These are phyloP conservation scores for Heterobasidion annosum DNA, from an alignment of 1,284 basidiomycete genomes.

Conservation along the genomic window DNA sequence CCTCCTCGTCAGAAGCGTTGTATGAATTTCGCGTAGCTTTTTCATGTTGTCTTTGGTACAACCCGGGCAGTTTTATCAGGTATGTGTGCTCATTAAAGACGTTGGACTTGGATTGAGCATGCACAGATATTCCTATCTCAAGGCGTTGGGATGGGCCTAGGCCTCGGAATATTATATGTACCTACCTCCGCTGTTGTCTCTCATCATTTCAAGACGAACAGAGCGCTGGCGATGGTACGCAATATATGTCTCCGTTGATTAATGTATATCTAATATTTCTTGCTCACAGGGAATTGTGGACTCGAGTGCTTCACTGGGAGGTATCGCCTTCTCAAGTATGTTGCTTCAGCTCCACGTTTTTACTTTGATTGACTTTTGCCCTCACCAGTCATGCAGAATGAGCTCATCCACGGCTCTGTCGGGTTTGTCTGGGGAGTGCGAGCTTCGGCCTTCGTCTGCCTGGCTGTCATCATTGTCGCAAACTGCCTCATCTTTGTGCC, in stretches of 20 bases:
- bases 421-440: conserved; percentile 17
- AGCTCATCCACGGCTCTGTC: conserved; percentile 12
- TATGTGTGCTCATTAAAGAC: neutral
- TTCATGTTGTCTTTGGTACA: conserved; percentile 13
- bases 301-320: conserved; percentile 13
- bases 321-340: conserved; percentile 13
- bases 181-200: conserved; percentile 10
- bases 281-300: conserved; percentile 14
- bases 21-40: conserved; percentile 5
- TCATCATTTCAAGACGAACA: conserved; percentile 4
- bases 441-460: conserved; percentile 12
- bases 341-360: neutral
- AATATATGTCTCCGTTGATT: neutral
- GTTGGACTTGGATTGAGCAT: neutral
- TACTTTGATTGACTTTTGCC: neutral
- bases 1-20: neutral
- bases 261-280: neutral
- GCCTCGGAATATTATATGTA: conserved; percentile 12
- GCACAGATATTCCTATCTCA: conserved; percentile 12
- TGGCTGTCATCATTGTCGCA: conserved; percentile 13
- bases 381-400: conserved; percentile 13
- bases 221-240: conserved; percentile 3
- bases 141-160: conserved; percentile 13
- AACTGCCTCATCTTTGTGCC: conserved; percentile 14
- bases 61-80: conserved; percentile 10